Evolutionary conservation across 352 stramenopile species (phyloP), one percentile per base, ranked within the genome.

Genomic region (Globisporangium spinosum): DNA sequence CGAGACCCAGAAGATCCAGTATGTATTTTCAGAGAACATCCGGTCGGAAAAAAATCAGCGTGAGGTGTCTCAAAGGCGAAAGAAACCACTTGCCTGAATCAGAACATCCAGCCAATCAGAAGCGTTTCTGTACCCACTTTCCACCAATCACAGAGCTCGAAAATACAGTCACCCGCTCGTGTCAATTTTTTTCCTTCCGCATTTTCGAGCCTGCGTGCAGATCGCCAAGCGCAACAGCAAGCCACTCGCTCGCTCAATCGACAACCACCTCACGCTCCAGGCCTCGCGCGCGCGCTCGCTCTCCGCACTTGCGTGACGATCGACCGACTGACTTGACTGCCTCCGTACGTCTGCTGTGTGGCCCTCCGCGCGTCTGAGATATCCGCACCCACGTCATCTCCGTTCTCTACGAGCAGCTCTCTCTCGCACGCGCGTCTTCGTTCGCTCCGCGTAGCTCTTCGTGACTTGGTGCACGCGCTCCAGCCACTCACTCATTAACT

Each of bases 91-190:
- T 20, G 17, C 29, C 0, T 34, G 23, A 60, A 60, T 60, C 55
- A 60, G 20, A 60, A 12, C 20, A 27, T 59, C 17, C 29, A 60
- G 55, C 55, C 55, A 60, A 60, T 47, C 29, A 27, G 29, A 60
- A 27, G 9, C 7, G 5, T 20, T 4, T 40, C 0, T 29, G 1
- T 25, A 20, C 7, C 29, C 29, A 59, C 38, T 60, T 60, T 45
- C 17, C 20, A 23, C 55, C 55, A 60, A 60, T 60, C 29, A 45
- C 3, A 27, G 29, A 3, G 15, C 6, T 1, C 3, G 0, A 5
- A 13, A 12, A 15, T 9, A 27, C 0, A 54, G n/a, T 43, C 20
- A 60, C 55, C 55, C 29, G 29, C 55, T 45, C 29, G 3, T 15
- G 7, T 20, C 17, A 10, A 17, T 10, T 27, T 60, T 60, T 47